These are phyloP conservation scores for Salicornia ramosissima DNA, from an alignment of 148 eudicot species.

Conservation along the genomic window DNA sequence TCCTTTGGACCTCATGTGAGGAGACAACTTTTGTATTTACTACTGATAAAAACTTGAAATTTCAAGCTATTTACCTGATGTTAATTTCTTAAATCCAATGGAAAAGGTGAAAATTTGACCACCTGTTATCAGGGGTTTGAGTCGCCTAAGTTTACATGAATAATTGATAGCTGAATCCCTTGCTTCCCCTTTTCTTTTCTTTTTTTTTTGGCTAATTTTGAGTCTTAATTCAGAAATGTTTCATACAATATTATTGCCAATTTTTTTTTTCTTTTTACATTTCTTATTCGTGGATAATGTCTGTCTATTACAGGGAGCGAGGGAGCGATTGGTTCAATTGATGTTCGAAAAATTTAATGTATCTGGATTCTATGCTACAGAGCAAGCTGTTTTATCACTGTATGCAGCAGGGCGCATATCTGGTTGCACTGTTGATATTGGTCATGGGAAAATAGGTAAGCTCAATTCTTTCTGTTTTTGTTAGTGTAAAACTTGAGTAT, in stretches of 20 bases:
- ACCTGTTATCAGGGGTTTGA: not conserved
- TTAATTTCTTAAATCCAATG: not conserved
- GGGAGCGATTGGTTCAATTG: conserved; percentile 87
- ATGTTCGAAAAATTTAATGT: conserved; percentile 98
- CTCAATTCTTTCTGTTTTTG: not conserved
- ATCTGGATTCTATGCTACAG: conserved; percentile 93
- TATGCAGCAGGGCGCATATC: conserved; percentile 99
- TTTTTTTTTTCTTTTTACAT: not conserved
- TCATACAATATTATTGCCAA: not conserved
- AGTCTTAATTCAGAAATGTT: not conserved
- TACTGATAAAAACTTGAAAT: not conserved
- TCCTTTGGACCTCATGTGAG: not conserved
- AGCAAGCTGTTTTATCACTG: conserved; percentile 93
- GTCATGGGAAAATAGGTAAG: conserved; percentile 93
- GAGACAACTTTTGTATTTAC: not conserved
- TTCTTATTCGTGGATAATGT: not conserved
- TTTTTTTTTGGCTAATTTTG: not conserved
- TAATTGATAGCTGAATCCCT: not conserved
- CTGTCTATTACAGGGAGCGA: conserved; percentile 49
- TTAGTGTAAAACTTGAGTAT: conserved; percentile 6
- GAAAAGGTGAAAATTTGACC: not conserved
- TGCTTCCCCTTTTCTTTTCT: not conserved
- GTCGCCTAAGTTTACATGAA: not conserved
- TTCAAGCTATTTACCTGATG: not conserved
- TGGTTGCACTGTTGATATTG: conserved; percentile 96